phyloP scores from a whole-genome alignment of 768 basidiomycete species.

The Phlegmacium glaucopus region DNA sequence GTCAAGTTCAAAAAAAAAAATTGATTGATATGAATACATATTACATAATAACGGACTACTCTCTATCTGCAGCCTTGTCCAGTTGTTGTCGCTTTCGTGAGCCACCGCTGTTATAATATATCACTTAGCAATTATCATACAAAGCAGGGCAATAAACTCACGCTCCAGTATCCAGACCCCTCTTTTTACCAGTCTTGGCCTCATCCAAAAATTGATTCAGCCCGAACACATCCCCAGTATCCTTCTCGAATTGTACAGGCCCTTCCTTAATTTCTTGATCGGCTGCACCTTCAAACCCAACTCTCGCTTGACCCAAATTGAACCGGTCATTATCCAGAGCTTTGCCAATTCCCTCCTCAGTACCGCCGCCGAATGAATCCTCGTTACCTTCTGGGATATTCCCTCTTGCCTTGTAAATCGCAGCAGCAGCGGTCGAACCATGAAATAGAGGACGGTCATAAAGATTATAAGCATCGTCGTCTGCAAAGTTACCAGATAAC shows the following conservation, averaged over 20 bases:
- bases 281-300: constrained; percentile 90
- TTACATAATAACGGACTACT: constrained; percentile 17
- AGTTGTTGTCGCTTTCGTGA: constrained; percentile 70
- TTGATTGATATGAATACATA: too few species aligned
- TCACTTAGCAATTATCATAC: not conserved
- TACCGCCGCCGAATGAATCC: constrained; percentile 91
- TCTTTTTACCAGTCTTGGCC: constrained; percentile 92
- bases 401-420: constrained; percentile 97
- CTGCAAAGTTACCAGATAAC: constrained; percentile 74
- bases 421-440: constrained; percentile 94
- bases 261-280: constrained; percentile 86
- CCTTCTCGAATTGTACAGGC: constrained; percentile 98
- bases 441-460: constrained; percentile 97
- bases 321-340: constrained; percentile 95
- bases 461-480: constrained; percentile 90
- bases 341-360: constrained; percentile 89
- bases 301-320: constrained; percentile 74
- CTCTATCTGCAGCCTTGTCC: constrained; percentile 50
- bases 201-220: constrained; percentile 96
- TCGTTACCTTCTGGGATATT: constrained; percentile 84
- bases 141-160: constrained; percentile 31
- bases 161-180: constrained; percentile 77
- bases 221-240: constrained; percentile 95
- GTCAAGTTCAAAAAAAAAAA: too few species aligned
- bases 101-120: constrained; percentile 36